Base-by-base conservation (phyloP, 2,329 filamentous ascomycete genomes). In the Apiospora malaysiana region DNA sequence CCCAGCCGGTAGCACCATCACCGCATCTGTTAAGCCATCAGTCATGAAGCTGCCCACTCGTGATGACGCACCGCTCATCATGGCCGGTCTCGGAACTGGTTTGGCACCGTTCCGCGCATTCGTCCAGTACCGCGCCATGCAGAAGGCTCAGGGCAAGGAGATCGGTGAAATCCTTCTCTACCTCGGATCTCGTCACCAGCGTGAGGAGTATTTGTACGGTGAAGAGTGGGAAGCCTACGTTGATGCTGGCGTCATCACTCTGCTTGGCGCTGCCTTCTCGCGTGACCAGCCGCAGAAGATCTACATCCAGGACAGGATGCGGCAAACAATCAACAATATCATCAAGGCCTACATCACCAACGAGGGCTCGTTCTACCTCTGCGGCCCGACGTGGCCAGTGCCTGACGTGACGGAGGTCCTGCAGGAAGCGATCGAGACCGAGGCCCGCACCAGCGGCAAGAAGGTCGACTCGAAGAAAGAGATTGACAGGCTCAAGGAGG, bases 201-300 rank as follows among this genome's bases (percentile, higher is more conserved):
- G 95, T 75, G 96, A 99, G 84, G 96, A 99, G 85, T 99, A 99
- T 83, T 91, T 98, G 72, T 99, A 98, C 79, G 96, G 96, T 73
- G 96, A 99, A 83, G 96, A 99, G 83, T 99, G 96, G 96, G 96
- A 99, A 83, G 96, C 96, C 0, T 99, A 99, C 83, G 90, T 96
- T 79, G 95, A 95, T 72, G 94, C 96, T 0, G 96, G 96, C 68
- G 94, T 99, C 77, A 95, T 99, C 81, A 99, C 96, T 0, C 89
- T 97, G 56, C 90, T 99, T 68, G 96, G 96, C 69, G 91, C 94
- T 68, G 96, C 96, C 59, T 99, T 99, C 87, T 97, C 94, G 71
- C 92, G 96, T 80, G 96, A 99, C 81, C 96, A 99, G 88, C 93
- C 94, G 21, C 88, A 98, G 85, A 99, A 99, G 91, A 97, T 99